Base-by-base conservation (phyloP, 345 rosid species). In the Erodium maritimum region DNA sequence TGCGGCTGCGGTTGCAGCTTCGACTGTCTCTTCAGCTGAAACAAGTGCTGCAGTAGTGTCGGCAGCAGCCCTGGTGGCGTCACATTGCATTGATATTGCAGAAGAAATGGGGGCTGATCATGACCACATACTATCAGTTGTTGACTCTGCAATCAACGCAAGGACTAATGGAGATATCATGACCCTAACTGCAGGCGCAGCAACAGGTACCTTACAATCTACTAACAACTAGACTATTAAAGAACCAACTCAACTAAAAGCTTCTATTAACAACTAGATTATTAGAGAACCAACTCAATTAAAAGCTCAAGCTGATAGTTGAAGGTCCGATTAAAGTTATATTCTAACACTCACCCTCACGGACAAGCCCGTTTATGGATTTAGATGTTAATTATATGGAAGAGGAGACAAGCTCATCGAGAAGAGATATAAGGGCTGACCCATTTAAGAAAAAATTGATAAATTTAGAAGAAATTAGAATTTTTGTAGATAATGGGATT, bases 131-230 rank as follows among this genome's bases (percentile, higher is more conserved):
- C 64, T 73, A 17, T 51, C 80, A 0, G 91, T 71, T 7, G 88
- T 91, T 54, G 81, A 77, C 81, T 91, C 95, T 19, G 91, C 97
- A 13, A 73, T 84, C 19, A 91, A 80, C 50, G 90, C 88, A 19
- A 88, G 69, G 76, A 82, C 81, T 55, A 86, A 77, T 61, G 96
- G 97, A 53, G 96, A 91, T 67, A 71, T 91, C 74, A 85, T 91
- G 88, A 83, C 95, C 71, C 68, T 91, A 69, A 91, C 97, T 20
- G 96, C 97, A 4, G 91, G 90, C 58, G 95, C 97, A 69, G 96
- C 97, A 23, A 91, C 97, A 76, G 97, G 97, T 87, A 73, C 16
- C 22, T 18, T 11, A 55, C 56, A 17, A 21, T 20, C 12, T 54
- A 16, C 16, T 16, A 17, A 29, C 23, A 12, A 29, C 20, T 13